Base-by-base conservation (phyloP, 345 rosid genomes). In the Syzygium grande region DNA sequence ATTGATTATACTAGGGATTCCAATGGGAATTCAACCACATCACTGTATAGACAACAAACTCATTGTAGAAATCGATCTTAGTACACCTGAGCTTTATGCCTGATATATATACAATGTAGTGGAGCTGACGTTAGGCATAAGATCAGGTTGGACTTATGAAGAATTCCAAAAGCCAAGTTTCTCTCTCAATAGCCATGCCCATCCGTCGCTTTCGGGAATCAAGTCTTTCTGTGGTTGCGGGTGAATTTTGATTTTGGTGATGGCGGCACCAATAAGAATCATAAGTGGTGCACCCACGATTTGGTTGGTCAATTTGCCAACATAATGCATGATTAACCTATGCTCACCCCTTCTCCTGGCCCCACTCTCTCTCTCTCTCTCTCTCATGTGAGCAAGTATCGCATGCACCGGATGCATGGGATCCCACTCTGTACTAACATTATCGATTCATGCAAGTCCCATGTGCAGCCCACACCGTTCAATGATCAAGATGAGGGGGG, bases 391-490 rank as follows among this genome's bases (percentile, higher is more conserved):
- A 41, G 49, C 80, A 38, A 38, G 25, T 41, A 41, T 4, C 19
- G 80, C 49, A 73, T 38, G 83, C 83, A 19, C 4, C 83, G 25
- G 27, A 34, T 73, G 27, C 49, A 73, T 22, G 23, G 19, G 83
- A 73, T 34, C 83, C 27, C 83, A 38, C 83, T 38, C 21, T 2
- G 6, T 11, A 19, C 12, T 16, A 5, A 17, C 14, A 10, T 43
- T 43, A 6, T 73, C 14, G 1, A 3, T 30, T 68, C 43, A 30
- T 17, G 12, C 17, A 68, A 30, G 2, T 16, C 11, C 22, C 78
- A 8, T 0, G 78, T 9, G 5, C 4, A 65, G 17, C 9, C 11
- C 22, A 8, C 34, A 0, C 9, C 15, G 8, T 14, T 29, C 68
- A n/a, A 27, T 5, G 5, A 8, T 17, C 43, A 4, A 68, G 11